Percentiles rank a stretch among this genome's conserved stretches.
phyloP scores from a whole-genome alignment of 306 rosid species.

The Vigna radiata region DNA sequence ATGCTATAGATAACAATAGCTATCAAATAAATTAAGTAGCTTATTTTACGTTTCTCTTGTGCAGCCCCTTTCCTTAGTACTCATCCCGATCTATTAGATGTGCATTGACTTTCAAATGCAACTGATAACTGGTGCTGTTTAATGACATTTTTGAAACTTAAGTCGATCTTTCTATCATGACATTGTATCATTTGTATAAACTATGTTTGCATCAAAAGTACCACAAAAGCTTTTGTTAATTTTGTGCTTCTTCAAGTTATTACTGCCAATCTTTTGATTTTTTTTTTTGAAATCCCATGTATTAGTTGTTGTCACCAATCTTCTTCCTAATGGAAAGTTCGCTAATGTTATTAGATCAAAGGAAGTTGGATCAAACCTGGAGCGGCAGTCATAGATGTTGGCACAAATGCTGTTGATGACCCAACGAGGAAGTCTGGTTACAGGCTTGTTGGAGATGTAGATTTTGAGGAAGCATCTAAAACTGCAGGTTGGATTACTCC shows the following conservation, averaged over 20 bases:
- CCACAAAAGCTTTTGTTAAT: not conserved
- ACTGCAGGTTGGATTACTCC: slow-evolving; percentile 92
- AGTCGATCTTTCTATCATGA: slow-evolving; percentile 30
- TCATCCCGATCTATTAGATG: not conserved
- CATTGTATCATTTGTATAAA: slow-evolving; percentile 1
- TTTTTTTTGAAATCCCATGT: not conserved
- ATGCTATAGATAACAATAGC: not conserved
- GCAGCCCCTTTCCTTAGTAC: not conserved
- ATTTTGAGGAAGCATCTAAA: slow-evolving; percentile 83
- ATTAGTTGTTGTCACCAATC: slow-evolving; percentile 7
- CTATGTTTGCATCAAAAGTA: not conserved
- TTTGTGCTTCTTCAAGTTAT: slow-evolving; percentile 2
- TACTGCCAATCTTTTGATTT: not conserved
- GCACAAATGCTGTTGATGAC: slow-evolving; percentile 88
- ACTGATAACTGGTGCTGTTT: not conserved
- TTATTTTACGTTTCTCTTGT: slow-evolving; percentile 21
- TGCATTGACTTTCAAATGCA: slow-evolving; percentile 19
- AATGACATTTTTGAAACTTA: not conserved
- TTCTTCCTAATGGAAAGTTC: slow-evolving; percentile 24
- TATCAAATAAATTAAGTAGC: slow-evolving; percentile 16
- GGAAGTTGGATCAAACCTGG: slow-evolving; percentile 97
- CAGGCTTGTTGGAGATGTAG: slow-evolving; percentile 90
- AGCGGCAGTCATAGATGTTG: slow-evolving; percentile 92
- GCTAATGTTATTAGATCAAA: slow-evolving; percentile 59
- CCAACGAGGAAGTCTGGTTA: slow-evolving; percentile 81